Base-by-base conservation (phyloP, 2,329 filamentous ascomycete genomes). In the Scopulariopsis brevicaulis region DNA sequence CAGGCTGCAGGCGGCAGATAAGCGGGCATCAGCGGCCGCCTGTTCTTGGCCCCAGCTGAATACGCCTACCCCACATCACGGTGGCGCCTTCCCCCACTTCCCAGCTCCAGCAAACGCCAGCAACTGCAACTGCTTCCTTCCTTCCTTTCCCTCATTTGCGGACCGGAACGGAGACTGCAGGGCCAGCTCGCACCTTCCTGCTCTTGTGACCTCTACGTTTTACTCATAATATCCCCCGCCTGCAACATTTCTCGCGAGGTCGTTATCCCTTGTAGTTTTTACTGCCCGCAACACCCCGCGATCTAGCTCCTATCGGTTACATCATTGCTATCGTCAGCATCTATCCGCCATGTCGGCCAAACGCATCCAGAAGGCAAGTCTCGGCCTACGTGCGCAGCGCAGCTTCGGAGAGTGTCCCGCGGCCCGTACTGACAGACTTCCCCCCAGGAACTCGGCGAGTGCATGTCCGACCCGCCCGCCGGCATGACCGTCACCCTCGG, bases 371-470 rank as follows among this genome's bases (percentile, higher is more conserved):
- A 77, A 77, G 69, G 74, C 72, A 64, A 50, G 51, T 57, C 46
- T 6, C 20, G 11, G 10, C 22, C 46, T 24, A 20, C 14, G 7
- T 37, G 14, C 34, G 7, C 34, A 14, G 34, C 34, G 7, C n/a
- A 22, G 18, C n/a, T 22, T 22, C 43, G 7, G 2, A 11, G 18
- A 22, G 6, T 14, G 7, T n/a, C n/a, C 5, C n/a, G 20, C 46
- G 4, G 48, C 53, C 34, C 68, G 66, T 59, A 65, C 60, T 24
- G 57, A 64, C 60, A 24, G 56, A 15, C 28, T 25, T 28, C 20
- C 20, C 11, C 58, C 48, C 67, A 84, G 81, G 81, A 84, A 67
- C 76, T 77, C 63, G 70, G 70, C 62, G 77, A 83, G 61, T 76
- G 78, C 74, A 74, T 71, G 56, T 62, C 71, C 60, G 64, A 66